A percentile compares a stretch with the other conserved stretches of the same genome.
Evolutionary conservation across 345 rosid genomes (phyloP).

Genomic region (Limnanthes douglasii): DNA sequence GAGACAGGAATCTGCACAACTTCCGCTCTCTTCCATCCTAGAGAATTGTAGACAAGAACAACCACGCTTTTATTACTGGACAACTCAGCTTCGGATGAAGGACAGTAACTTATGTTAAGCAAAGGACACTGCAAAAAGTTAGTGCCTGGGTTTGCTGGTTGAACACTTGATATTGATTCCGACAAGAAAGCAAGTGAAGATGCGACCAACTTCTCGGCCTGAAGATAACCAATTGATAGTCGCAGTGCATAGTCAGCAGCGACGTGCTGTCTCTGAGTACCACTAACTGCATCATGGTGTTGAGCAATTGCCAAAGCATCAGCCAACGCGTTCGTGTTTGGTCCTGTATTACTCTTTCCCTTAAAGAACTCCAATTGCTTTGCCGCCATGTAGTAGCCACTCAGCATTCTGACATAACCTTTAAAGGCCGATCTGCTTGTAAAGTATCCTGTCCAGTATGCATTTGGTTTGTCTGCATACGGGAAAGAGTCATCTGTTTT

Average conservation of each 20-base stretch:
- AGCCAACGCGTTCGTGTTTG: constrained; percentile 52
- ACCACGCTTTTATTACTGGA: constrained; percentile 65
- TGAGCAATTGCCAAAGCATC: constrained; percentile 91
- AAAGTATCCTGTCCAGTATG: constrained; percentile 97
- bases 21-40: constrained; percentile 86
- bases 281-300: constrained; percentile 98
- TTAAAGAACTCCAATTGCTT: constrained; percentile 75
- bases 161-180: constrained; percentile 26
- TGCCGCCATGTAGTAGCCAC: constrained; percentile 77
- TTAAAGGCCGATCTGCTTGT: constrained; percentile 84
- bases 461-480: constrained; percentile 91
- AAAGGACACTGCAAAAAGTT: constrained; percentile 82
- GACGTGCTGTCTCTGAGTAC: constrained; percentile 88
- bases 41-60: constrained; percentile 64
- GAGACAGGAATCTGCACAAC: constrained; percentile 71
- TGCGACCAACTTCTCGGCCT: constrained; percentile 78
- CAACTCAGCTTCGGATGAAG: constrained; percentile 60
- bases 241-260: constrained; percentile 94
- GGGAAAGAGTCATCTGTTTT: constrained; percentile 90
- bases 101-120: constrained; percentile 88
- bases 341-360: constrained; percentile 47
- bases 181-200: constrained; percentile 60
- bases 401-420: constrained; percentile 63
- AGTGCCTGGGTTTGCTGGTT: constrained; percentile 18
- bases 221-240: constrained; percentile 63